phyloP scores from a whole-genome alignment of 2,329 filamentous ascomycete species.

The Venturia nashicola region DNA sequence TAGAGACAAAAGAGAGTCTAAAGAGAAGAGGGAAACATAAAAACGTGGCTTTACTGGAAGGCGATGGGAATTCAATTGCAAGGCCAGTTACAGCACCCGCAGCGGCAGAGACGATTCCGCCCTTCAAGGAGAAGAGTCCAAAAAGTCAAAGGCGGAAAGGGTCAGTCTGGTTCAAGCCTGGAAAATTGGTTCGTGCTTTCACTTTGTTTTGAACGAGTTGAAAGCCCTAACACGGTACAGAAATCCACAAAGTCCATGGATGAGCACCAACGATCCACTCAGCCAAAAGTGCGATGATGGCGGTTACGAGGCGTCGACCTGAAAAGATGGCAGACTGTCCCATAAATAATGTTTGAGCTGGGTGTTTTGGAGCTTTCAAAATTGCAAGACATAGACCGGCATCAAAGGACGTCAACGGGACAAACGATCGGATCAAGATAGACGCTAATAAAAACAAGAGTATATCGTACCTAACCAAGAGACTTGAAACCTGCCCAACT shows the following conservation, averaged over 20 bases:
- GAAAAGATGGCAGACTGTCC: not conserved
- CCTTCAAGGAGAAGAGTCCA: not conserved
- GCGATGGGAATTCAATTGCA: not conserved
- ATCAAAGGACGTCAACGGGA: no score
- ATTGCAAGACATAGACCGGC: no score
- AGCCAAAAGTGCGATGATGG: not conserved
- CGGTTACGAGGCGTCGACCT: not conserved
- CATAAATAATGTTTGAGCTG: not conserved
- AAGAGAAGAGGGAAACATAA: not conserved
- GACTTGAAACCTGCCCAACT: no score
- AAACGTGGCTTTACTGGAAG: not conserved
- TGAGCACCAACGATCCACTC: not conserved
- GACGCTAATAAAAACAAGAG: no score
- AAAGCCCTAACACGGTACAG: not conserved
- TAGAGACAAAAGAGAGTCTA: not conserved
- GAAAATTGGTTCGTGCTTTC: not conserved
- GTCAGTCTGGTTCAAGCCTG: not conserved
- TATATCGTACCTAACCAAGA: no score
- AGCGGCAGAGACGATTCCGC: not conserved
- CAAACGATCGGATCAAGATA: no score
- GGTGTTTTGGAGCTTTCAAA: not conserved
- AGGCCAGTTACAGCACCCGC: not conserved
- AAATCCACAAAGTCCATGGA: not conserved
- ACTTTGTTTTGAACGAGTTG: not conserved
- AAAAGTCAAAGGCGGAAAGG: not conserved